Percentiles rank a stretch among this genome's conserved stretches.
Evolutionary conservation across 164 flowering plant species (phyloP).

Genomic region (Vitis amurensis): DNA sequence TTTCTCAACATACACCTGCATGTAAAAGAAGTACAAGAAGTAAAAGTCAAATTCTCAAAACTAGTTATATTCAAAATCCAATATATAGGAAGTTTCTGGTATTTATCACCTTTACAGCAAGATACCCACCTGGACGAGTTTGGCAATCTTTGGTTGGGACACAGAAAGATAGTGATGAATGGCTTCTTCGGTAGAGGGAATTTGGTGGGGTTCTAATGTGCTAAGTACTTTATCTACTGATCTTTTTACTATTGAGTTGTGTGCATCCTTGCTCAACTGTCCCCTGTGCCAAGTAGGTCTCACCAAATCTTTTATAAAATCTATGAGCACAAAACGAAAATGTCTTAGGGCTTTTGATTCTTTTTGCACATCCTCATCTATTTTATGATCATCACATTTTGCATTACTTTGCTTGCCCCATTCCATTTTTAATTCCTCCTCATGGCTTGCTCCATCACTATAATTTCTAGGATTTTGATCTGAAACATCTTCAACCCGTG

Average conservation of each 20-base stretch:
- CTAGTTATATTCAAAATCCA: background rate
- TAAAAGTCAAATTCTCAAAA: constrained; percentile 10
- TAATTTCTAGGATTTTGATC: constrained; percentile 22
- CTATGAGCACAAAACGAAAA: constrained; percentile 72
- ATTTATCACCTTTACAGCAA: constrained; percentile 7
- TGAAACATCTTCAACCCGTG: constrained; percentile 25
- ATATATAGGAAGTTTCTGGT: background rate
- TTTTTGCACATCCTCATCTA: constrained; percentile 24
- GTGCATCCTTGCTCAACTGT: constrained; percentile 73
- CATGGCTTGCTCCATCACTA: constrained; percentile 24
- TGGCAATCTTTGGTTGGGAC: constrained; percentile 65
- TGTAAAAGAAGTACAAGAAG: constrained; percentile 22
- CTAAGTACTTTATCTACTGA: constrained; percentile 83
- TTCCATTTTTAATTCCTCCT: constrained; percentile 21
- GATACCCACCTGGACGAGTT: constrained; percentile 78
- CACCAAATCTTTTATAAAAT: constrained; percentile 70
- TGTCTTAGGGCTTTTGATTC: constrained; percentile 55
- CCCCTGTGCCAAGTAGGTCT: constrained; percentile 89
- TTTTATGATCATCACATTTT: constrained; percentile 19
- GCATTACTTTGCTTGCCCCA: constrained; percentile 22
- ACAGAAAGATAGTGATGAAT: constrained; percentile 61
- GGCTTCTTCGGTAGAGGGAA: constrained; percentile 61
- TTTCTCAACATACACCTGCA: constrained; percentile 82
- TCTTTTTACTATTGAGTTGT: constrained; percentile 77
- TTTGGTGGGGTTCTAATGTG: constrained; percentile 56